Base-by-base conservation (phyloP, 176 grass and related monocot genomes). In the Puya raimondii region DNA sequence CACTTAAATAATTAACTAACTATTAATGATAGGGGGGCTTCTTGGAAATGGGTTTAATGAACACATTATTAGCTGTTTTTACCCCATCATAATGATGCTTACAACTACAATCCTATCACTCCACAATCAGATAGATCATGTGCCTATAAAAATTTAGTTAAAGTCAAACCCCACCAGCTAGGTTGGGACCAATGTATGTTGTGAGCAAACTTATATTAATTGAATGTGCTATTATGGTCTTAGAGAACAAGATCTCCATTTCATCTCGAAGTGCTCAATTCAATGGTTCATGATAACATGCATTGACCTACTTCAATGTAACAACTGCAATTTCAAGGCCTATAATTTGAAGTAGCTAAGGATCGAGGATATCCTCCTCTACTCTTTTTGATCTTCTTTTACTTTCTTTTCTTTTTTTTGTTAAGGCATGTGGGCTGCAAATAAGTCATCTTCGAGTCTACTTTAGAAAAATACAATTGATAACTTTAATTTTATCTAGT, bases 251-350 rank as follows among this genome's bases (percentile, higher is more conserved):
- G 29, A 48, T 29, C 7, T 67, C 14, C 27, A 67, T 16, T 16
- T 67, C 65, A 20, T 23, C 25, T 67, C 11, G 17, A 67, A 47
- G 33, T 67, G 65, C 65, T 67, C 27, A 8, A 42, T 48, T 67
- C 65, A 67, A 17, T 48, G 65, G 27, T 67, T 48, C 27, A 67
- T 48, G 33, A 48, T 47, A 67, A 33, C 33, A 67, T 67, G 65
- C 64, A 67, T 48, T 67, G 65, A 67, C 65, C 65, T 67, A 67
- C 33, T 48, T 67, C 25, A 26, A 26, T 23, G 17, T 47, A 47
- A 67, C 3, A 47, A 48, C 15, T n/a, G 47, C 14, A 48, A 17
- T n/a, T 66, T 66, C 64, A 59, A 59, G 54, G 54, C 56, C 20
- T 59, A 18, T 6, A 59, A 59, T 20, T 59, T 59, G 17, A 59